Percentiles rank a stretch among this genome's conserved stretches.
phyloP scores from a whole-genome alignment of 176 grass and related monocot species.

The Musa troglodytarum region DNA sequence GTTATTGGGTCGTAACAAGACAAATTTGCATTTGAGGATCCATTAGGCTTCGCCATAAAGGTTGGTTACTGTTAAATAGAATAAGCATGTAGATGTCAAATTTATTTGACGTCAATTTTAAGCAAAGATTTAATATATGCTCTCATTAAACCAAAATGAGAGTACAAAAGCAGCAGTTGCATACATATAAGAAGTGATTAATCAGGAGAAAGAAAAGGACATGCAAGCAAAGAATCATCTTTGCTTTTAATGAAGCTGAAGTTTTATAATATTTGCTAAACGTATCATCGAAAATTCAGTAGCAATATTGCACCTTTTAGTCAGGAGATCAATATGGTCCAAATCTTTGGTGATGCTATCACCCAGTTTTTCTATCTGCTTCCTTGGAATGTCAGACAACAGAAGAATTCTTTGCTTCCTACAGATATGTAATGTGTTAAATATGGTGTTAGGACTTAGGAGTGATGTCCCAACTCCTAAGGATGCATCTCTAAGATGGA shows the following conservation, averaged over 20 bases:
- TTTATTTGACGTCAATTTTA: no score
- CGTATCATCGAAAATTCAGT: background rate
- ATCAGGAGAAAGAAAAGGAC: background rate
- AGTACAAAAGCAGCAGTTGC: background rate
- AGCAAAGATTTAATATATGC: background rate
- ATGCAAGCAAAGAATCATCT: background rate
- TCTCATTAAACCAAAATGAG: background rate
- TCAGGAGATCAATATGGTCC: slow-evolving; percentile 73
- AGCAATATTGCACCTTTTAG: slow-evolving; percentile 58
- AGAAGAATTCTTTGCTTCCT: slow-evolving; percentile 98
- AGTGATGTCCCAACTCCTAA: background rate
- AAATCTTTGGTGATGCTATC: slow-evolving; percentile 83
- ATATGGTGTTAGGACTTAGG: slow-evolving; percentile 9
- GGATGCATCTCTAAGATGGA: background rate
- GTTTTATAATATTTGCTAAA: background rate
- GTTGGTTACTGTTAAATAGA: no score
- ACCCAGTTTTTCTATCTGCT: slow-evolving; percentile 76
- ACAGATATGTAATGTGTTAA: slow-evolving; percentile 20
- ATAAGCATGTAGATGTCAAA: no score
- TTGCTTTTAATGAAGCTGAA: background rate
- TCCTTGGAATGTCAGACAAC: slow-evolving; percentile 89
- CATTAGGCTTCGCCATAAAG: no score
- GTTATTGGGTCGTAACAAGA: background rate
- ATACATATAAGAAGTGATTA: background rate
- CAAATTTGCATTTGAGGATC: no score